phyloP scores from a whole-genome alignment of 495 filamentous ascomycete genomes.

The Xanthoparmelia taractica region DNA sequence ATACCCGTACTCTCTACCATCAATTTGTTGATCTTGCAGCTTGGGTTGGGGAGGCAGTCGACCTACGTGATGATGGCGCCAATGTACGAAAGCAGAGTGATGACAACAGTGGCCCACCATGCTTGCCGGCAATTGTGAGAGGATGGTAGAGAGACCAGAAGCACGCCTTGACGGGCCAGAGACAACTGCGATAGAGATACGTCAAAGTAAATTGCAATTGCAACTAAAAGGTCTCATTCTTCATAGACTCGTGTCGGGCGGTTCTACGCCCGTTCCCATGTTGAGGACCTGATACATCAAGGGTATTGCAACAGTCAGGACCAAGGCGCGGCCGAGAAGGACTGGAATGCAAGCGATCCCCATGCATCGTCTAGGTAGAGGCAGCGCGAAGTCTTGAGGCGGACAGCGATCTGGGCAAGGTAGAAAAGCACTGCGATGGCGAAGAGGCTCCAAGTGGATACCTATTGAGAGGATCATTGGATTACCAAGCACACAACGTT shows the following conservation, averaged over 20 bases:
- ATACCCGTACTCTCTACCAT: slow-evolving; percentile 5
- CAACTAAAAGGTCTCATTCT: slow-evolving; percentile 5
- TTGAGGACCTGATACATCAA: slow-evolving; percentile 12
- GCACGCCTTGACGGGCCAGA: slow-evolving; percentile 39
- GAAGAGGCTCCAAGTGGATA: slow-evolving; percentile 15
- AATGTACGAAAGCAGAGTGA: slow-evolving; percentile 16
- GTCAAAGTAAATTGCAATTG: slow-evolving; percentile 32
- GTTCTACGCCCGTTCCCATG: slow-evolving; percentile 3
- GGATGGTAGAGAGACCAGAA: slow-evolving; percentile 22
- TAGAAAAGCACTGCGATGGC: slow-evolving; percentile 10
- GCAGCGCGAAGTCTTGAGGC: neutral
- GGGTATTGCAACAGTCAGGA: slow-evolving; percentile 13
- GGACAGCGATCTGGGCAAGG: slow-evolving; percentile 6
- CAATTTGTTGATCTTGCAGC: neutral
- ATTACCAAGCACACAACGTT: no score
- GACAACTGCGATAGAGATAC: slow-evolving; percentile 36
- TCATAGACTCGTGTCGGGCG: slow-evolving; percentile 14
- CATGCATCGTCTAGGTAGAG: slow-evolving; percentile 18
- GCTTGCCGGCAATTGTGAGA: slow-evolving; percentile 17
- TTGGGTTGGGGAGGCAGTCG: neutral
- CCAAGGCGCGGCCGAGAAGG: slow-evolving; percentile 4
- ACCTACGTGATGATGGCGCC: slow-evolving; percentile 18
- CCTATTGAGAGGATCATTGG: neutral
- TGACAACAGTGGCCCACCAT: slow-evolving; percentile 17
- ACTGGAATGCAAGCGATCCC: slow-evolving; percentile 1